Evolutionary conservation across 2,329 filamentous ascomycete species (phyloP).

Genomic region (Pseudophaeomoniella oleicola): DNA sequence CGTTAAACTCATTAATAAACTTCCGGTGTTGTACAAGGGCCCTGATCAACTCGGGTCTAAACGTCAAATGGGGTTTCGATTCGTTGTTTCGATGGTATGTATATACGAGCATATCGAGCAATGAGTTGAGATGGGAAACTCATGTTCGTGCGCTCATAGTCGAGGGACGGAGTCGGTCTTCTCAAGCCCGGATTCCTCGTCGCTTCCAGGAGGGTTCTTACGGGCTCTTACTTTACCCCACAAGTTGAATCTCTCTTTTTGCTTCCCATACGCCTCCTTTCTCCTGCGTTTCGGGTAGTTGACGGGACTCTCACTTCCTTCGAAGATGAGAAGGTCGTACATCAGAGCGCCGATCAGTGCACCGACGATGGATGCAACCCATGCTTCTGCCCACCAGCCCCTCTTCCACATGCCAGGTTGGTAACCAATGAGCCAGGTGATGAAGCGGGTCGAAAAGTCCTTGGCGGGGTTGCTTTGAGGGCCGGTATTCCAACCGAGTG

Average conservation of each 20-base stretch:
- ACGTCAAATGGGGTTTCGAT: too few relatives aligned
- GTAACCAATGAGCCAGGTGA: slow-evolving; percentile 18
- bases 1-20: too few relatives aligned
- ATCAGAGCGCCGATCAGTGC: slow-evolving; percentile 17
- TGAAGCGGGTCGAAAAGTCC: slow-evolving; percentile 20
- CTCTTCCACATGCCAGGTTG: slow-evolving; percentile 13
- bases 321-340: slow-evolving; percentile 23
- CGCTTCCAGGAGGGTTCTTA: neutral
- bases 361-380: slow-evolving; percentile 19
- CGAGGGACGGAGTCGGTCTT: neutral
- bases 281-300: slow-evolving; percentile 13
- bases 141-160: too few relatives aligned
- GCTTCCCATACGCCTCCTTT: neutral
- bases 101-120: too few relatives aligned
- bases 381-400: slow-evolving; percentile 20
- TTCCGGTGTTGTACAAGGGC: too few relatives aligned
- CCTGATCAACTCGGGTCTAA: too few relatives aligned
- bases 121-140: too few relatives aligned
- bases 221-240: neutral
- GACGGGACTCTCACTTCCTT: slow-evolving; percentile 22
- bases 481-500: slow-evolving; percentile 22
- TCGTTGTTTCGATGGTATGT: too few relatives aligned
- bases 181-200: neutral
- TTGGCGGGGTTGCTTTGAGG: slow-evolving; percentile 20
- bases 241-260: neutral